A percentile compares a stretch with the other conserved stretches of the same genome.
phyloP scores from a whole-genome alignment of 192 early-diverging fungal species.

The Backusella circina region DNA sequence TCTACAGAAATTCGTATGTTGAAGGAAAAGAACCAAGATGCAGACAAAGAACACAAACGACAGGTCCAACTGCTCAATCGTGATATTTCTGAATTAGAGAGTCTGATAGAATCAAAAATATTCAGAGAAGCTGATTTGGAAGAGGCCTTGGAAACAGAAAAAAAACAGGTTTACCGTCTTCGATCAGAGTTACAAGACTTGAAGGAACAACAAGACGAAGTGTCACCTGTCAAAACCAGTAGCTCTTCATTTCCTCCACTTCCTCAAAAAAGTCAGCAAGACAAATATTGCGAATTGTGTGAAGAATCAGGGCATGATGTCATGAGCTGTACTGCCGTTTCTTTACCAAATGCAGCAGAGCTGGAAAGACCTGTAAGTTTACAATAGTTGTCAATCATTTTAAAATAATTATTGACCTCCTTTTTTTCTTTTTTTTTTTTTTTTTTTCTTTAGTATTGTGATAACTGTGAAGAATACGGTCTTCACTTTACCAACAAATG shows the following conservation, averaged over 20 bases:
- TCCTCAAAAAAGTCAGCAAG: conserved; percentile 23
- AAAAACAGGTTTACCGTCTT: conserved; percentile 37
- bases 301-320: conserved; percentile 61
- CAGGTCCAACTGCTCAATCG: conserved; percentile 59
- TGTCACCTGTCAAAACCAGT: neutral
- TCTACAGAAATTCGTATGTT: conserved; percentile 48
- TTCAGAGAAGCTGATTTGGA: conserved; percentile 71
- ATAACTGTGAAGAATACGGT: conserved; percentile 71
- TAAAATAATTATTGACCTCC: conserved; percentile 18
- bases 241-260: neutral
- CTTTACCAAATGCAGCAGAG: conserved; percentile 23
- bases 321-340: conserved; percentile 54
- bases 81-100: conserved; percentile 63
- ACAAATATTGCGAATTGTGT: conserved; percentile 67
- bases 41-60: conserved; percentile 56
- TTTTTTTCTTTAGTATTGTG: conserved; percentile 57
- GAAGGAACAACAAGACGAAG: conserved; percentile 21
- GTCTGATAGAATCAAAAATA: conserved; percentile 69
- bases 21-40: conserved; percentile 46
- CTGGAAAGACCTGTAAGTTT: conserved; percentile 43
- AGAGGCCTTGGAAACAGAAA: conserved; percentile 49
- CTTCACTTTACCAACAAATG: conserved; percentile 70
- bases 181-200: conserved; percentile 48
- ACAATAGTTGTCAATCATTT: neutral
- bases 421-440: too few relatives aligned